Percentiles rank a stretch among this genome's conserved stretches.
Evolutionary conservation across 1,139 yeast genomes (phyloP).

Genomic region (Pichia sp.): DNA sequence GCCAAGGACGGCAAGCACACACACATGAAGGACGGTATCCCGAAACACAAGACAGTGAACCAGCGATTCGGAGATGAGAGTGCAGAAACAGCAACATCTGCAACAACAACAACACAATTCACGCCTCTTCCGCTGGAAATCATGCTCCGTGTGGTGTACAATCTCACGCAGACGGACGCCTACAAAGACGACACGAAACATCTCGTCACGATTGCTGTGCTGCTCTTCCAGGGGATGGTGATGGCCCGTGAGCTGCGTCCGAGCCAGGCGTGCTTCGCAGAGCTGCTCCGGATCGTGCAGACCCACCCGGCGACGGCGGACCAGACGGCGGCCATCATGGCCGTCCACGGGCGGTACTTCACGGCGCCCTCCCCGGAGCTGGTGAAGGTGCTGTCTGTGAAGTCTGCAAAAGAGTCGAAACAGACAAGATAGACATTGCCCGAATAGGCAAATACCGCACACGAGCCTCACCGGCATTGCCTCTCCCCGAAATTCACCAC

Average conservation of each 20-base stretch:
- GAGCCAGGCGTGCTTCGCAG: neutral
- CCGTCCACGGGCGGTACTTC: neutral
- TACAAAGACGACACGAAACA: neutral
- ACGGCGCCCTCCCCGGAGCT: neutral
- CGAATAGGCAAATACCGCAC: neutral
- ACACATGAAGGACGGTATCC: conserved; percentile 18
- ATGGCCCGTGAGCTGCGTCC: conserved; percentile 4
- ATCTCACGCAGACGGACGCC: neutral
- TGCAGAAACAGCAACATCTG: conserved; percentile 6
- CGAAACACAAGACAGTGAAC: conserved; percentile 22
- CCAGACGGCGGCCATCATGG: conserved; percentile 1
- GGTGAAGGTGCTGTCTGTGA: too few species aligned
- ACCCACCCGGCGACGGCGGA: neutral
- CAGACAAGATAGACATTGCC: too few species aligned
- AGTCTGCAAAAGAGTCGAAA: too few species aligned
- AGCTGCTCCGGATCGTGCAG: neutral
- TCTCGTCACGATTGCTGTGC: neutral
- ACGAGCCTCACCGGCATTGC: neutral
- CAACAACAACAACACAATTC: conserved; percentile 9
- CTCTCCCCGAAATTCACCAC: too few species aligned
- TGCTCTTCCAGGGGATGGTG: conserved; percentile 9
- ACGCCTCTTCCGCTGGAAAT: conserved; percentile 19
- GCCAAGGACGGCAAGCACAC: conserved; percentile 13
- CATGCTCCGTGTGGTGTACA: conserved; percentile 17
- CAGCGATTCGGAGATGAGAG: conserved; percentile 1